Evolutionary conservation across 176 grass and related monocot genomes (phyloP).

Genomic region (Eragrostis curvula): DNA sequence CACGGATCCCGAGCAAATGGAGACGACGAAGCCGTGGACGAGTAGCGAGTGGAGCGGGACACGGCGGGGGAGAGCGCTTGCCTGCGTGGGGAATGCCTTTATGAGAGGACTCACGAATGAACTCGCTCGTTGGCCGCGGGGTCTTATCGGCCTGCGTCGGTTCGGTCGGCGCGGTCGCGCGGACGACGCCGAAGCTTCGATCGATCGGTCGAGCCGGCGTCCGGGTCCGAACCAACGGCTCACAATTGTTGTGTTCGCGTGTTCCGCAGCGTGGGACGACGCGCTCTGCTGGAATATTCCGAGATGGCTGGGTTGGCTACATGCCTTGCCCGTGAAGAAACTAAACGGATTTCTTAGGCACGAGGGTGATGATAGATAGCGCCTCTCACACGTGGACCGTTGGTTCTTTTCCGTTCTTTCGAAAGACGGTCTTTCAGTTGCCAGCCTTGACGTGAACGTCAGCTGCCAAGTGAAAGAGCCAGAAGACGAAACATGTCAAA

Average conservation of each 20-base stretch:
- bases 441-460: neutral
- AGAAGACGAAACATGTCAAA: neutral
- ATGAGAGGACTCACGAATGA: neutral
- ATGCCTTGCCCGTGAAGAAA: conserved; percentile 43
- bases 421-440: neutral
- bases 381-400: conserved; percentile 17
- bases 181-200: conserved; percentile 19
- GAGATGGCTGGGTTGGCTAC: conserved; percentile 1
- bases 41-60: conserved; percentile 11
- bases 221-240: neutral
- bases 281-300: neutral
- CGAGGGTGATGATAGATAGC: conserved; percentile 38
- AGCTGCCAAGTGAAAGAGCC: neutral
- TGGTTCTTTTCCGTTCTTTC: neutral
- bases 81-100: neutral
- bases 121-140: neutral
- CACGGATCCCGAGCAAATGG: conserved; percentile 3
- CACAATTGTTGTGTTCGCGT: neutral
- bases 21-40: conserved; percentile 24
- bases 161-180: conserved; percentile 2
- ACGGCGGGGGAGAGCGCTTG: neutral
- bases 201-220: neutral
- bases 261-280: neutral
- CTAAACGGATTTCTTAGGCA: conserved; percentile 10
- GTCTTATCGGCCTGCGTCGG: conserved; percentile 22